Evolutionary conservation across 75 land plant species (phyloP).

Genomic region (Pseudotsuga menziesii): DNA sequence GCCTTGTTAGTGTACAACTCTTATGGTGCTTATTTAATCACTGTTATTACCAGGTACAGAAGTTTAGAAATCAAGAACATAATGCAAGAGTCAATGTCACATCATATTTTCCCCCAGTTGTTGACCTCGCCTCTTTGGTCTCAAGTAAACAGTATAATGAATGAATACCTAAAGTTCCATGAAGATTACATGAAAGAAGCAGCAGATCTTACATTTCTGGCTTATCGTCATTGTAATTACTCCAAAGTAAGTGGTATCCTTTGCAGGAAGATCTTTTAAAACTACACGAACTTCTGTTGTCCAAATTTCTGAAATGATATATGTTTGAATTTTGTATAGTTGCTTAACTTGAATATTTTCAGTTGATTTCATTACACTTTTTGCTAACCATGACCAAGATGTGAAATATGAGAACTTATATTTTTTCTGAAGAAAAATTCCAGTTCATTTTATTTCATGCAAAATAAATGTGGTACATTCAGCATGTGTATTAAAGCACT

Average conservation of each 20-base stretch:
- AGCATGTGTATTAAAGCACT: too few species aligned
- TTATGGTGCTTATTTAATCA: not conserved
- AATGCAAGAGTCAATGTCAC: conserved; percentile 78
- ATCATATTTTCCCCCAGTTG: conserved; percentile 81
- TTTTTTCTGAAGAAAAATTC: too few species aligned
- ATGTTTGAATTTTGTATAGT: not conserved
- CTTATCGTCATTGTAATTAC: conserved; percentile 88
- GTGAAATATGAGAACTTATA: too few species aligned
- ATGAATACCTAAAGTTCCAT: conserved; percentile 81
- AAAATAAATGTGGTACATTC: too few species aligned
- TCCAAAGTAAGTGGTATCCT: conserved; percentile 54
- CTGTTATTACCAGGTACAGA: conserved; percentile 49
- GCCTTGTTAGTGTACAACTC: not conserved
- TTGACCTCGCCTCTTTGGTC: conserved; percentile 57
- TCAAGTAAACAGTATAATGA: conserved; percentile 40
- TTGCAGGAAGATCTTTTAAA: not conserved
- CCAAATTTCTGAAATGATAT: too few species aligned
- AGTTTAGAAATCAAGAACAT: conserved; percentile 90
- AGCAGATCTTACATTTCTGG: conserved; percentile 88
- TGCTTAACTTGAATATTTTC: not conserved
- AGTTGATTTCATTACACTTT: not conserved
- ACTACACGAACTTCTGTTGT: too few species aligned
- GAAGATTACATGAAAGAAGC: conserved; percentile 85
- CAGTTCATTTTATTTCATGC: too few species aligned
- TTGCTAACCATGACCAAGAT: too few species aligned